Evolutionary conservation across 2,329 filamentous ascomycete species (phyloP), one percentile per base, ranked within the genome.

Genomic region (Grosmannia penicillata): DNA sequence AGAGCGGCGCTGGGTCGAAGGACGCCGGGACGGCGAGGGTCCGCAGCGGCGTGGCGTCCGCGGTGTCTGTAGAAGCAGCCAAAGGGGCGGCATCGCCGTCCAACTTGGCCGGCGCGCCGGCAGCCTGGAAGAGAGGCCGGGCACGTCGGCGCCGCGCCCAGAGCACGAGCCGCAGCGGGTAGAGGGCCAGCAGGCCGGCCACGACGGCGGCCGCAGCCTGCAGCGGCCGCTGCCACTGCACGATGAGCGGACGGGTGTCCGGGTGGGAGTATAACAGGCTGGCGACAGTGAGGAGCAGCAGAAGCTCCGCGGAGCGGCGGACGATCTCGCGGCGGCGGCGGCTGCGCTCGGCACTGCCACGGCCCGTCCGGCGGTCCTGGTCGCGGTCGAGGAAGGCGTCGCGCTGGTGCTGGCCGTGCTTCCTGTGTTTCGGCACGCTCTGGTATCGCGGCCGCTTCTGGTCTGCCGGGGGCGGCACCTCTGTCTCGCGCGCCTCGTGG

Each of bases 1-100:
- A 58, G n/a, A 94, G 66, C 10, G 87, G 84, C 7, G 89, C 89
- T 3, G 86, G 87, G 52, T 96, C 89, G 57, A 95, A 93, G n/a
- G 72, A 68, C 4, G 75, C 62, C 1, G 86, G 85, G 27, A 94
- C 63, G 23, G 53, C 53, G 26, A 78, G 24, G 26, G 17, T 21
- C 24, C 4, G 13, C 15, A 10, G 15, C 18, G n/a, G 15, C 11
- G 22, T 18, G 23, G 15, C 13, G n/a, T n/a, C n/a, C 8, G 24
- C 7, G 8, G 18, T 31, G 17, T 31, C n/a, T 31, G 29, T 18
- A 18, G 24, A 5, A 6, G 33, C 7, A 26, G 25, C 6, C 6
- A n/a, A n/a, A n/a, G n/a, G n/a, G n/a, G n/a, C n/a, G n/a, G n/a
- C n/a, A n/a, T n/a, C n/a, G n/a, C n/a, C n/a, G n/a, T n/a, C n/a